Evolutionary conservation across 495 filamentous ascomycete genomes (phyloP).

Genomic region (Hypoxylon subgilvum): DNA sequence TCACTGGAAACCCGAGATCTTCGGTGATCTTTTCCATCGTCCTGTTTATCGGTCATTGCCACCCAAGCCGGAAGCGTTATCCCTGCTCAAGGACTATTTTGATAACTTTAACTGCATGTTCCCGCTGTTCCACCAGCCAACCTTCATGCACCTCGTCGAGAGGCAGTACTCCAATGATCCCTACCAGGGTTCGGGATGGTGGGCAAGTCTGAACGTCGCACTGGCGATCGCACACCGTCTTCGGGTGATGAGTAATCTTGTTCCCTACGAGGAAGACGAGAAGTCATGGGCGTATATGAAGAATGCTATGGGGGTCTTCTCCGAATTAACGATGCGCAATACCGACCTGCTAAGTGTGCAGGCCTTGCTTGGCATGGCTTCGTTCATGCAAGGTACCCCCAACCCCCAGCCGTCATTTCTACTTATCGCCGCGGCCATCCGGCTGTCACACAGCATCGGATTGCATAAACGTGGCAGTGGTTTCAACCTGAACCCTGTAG

Average conservation of each 20-base stretch:
- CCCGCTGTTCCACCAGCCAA: slow-evolving; percentile 94
- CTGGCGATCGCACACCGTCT: slow-evolving; percentile 90
- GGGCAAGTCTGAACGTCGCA: slow-evolving; percentile 94
- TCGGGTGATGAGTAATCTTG: slow-evolving; percentile 93
- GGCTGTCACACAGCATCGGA: slow-evolving; percentile 91
- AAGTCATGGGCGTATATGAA: slow-evolving; percentile 96
- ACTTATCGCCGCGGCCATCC: slow-evolving; percentile 89
- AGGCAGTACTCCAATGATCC: slow-evolving; percentile 89
- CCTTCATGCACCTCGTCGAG: slow-evolving; percentile 95
- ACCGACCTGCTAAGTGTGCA: slow-evolving; percentile 97
- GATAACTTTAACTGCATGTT: slow-evolving; percentile 99
- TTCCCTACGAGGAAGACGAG: slow-evolving; percentile 85
- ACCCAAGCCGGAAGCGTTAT: slow-evolving; percentile 77
- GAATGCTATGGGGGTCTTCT: slow-evolving; percentile 91
- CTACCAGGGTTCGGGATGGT: slow-evolving; percentile 97
- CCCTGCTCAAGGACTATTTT: slow-evolving; percentile 89
- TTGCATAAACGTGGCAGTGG: slow-evolving; percentile 90
- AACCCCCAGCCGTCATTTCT: slow-evolving; percentile 97
- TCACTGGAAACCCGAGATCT: slow-evolving; percentile 95
- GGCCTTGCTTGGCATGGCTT: slow-evolving; percentile 90
- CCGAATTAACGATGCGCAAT: slow-evolving; percentile 92
- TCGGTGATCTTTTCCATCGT: slow-evolving; percentile 87
- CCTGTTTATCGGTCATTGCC: slow-evolving; percentile 84
- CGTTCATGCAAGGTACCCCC: slow-evolving; percentile 95
- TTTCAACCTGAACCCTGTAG: slow-evolving; percentile 87